phyloP scores from a whole-genome alignment of 1,139 yeast genomes.

The Keqinozyma sinolaborantium region DNA sequence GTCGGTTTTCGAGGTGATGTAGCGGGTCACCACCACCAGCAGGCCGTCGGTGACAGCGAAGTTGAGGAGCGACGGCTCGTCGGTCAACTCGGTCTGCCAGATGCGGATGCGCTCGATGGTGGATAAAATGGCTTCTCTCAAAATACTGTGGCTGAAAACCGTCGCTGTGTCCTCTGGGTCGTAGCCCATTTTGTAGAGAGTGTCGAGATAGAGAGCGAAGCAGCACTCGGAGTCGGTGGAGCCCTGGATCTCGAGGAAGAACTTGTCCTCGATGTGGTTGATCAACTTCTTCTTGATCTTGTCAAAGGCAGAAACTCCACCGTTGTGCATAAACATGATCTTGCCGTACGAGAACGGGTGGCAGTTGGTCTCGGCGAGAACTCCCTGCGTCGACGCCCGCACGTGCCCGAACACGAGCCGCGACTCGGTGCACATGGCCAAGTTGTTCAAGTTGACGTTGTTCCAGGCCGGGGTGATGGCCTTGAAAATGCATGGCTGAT shows the following conservation, averaged over 20 bases:
- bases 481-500: slow-evolving; percentile 56
- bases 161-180: slow-evolving; percentile 49
- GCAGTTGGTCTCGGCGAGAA: slow-evolving; percentile 88
- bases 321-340: slow-evolving; percentile 96
- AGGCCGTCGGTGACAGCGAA: slow-evolving; percentile 95
- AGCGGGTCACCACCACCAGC: slow-evolving; percentile 83
- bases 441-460: slow-evolving; percentile 79
- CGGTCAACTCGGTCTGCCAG: slow-evolving; percentile 49
- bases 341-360: slow-evolving; percentile 89
- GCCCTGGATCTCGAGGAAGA: slow-evolving; percentile 80
- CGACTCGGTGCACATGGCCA: slow-evolving; percentile 85
- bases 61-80: slow-evolving; percentile 83
- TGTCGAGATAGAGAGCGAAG: slow-evolving; percentile 83
- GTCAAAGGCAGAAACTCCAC: slow-evolving; percentile 75
- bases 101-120: slow-evolving; percentile 72
- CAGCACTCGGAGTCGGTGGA: slow-evolving; percentile 95
- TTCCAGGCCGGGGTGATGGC: slow-evolving; percentile 99
- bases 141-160: slow-evolving; percentile 47
- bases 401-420: slow-evolving; percentile 90
- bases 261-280: slow-evolving; percentile 73
- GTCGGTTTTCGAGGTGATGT: slow-evolving; percentile 83
- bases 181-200: slow-evolving; percentile 69
- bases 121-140: slow-evolving; percentile 66
- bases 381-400: slow-evolving; percentile 94
- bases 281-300: slow-evolving; percentile 71